Base-by-base conservation (phyloP, 2,329 filamentous ascomycete species). In the Beauveria asiatica region DNA sequence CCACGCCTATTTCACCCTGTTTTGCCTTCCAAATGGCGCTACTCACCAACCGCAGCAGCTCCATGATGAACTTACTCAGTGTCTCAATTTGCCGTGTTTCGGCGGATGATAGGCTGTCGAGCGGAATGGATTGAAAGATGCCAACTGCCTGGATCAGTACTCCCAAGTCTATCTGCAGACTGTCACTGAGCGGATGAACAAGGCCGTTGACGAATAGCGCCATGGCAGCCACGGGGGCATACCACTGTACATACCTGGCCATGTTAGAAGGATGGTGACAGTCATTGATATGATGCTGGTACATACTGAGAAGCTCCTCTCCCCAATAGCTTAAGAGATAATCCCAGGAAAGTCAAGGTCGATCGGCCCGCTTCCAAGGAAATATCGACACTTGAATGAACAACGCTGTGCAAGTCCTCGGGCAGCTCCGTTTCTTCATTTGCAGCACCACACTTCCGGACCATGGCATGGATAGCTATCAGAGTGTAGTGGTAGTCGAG, bases 331-430 rank as follows among this genome's bases (percentile, higher is more conserved):
- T 49, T 49, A 0, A 63, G 37, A 10, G 55, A 33, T 1, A 52
- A 39, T 11, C 50, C 21, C 1, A 67, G 45, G 27, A 60, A 63
- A 17, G 37, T 48, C n/a, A 67, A 60, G 1, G 63, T 65, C 11
- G 66, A 67, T 11, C 65, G 62, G 6, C 64, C 59, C 5, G 66
- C 66, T 52, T 67, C 66, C 11, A 67, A 33, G 3, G 64, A 65
- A 5, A 67, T 55, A 23, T 66, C 65, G 17, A 63, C 59, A 41
- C 66, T 67, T 0, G 66, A 67, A 49, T 67, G 65, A 6, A 67
- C 55, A 2, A 64, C 66, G 42, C 62, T 62, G 37, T 67, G 65
- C 1, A 67, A 53, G 25, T 67, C 65, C 4, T 64, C 62, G 4
- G 61, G 61, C 46, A 65, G 52, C 9, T 55, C 57, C 16, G 48